Evolutionary conservation across 768 basidiomycete species (phyloP).

Genomic region (Tephrocybe sp.): DNA sequence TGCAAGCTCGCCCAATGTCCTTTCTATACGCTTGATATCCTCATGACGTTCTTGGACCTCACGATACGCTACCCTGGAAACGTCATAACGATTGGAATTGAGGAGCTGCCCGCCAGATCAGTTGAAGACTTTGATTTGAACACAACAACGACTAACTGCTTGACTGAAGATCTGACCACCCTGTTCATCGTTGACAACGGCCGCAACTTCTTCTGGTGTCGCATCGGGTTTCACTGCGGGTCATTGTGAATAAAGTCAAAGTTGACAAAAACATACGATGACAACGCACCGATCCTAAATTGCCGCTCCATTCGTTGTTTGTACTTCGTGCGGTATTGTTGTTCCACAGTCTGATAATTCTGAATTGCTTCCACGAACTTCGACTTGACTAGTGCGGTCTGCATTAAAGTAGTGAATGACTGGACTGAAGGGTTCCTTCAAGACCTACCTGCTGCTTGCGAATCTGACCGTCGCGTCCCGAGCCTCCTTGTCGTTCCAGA

Average conservation of each 20-base stretch:
- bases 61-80: constrained; percentile 86
- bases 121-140: neutral
- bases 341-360: constrained; percentile 81
- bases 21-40: constrained; percentile 94
- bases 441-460: constrained; percentile 71
- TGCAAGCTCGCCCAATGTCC: constrained; percentile 88
- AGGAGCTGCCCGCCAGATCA: constrained; percentile 56
- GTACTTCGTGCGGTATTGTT: constrained; percentile 74
- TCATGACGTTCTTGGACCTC: constrained; percentile 98
- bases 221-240: constrained; percentile 87
- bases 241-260: neutral
- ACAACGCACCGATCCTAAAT: constrained; percentile 73
- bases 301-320: constrained; percentile 84
- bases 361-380: constrained; percentile 89
- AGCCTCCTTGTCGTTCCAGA: constrained; percentile 63
- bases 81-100: constrained; percentile 88
- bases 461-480: constrained; percentile 70
- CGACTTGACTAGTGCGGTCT: constrained; percentile 65
- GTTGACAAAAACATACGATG: neutral
- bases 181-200: constrained; percentile 83
- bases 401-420: constrained; percentile 5
- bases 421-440: neutral
- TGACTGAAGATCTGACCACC: constrained; percentile 89
- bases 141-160: constrained; percentile 50
- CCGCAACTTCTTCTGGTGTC: constrained; percentile 81